These are phyloP conservation scores for Zhuliangozyma parablackwelliae DNA, from an alignment of 1,139 yeast genomes.

Conservation along the genomic window DNA sequence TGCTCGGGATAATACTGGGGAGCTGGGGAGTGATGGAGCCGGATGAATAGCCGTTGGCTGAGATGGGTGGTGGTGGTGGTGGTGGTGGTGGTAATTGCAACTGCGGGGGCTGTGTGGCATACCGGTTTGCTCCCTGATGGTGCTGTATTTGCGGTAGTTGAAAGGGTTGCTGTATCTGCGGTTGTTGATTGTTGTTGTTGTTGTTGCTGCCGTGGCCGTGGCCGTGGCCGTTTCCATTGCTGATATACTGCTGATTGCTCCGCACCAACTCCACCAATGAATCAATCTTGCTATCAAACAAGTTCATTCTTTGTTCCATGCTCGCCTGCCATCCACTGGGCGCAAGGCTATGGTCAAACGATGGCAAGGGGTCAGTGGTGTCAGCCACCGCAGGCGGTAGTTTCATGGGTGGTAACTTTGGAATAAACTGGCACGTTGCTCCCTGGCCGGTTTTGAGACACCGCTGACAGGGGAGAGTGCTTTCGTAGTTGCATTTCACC, in stretches of 20 bases:
- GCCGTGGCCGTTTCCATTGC: no score
- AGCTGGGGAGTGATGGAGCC: no score
- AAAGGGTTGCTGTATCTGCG: neutral
- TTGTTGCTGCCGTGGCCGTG: slow-evolving; percentile 12
- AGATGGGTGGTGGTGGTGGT: no score
- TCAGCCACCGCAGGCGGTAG: slow-evolving; percentile 21
- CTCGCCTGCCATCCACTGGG: slow-evolving; percentile 31
- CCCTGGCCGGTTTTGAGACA: slow-evolving; percentile 49
- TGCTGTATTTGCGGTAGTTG: neutral
- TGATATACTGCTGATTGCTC: slow-evolving; percentile 26
- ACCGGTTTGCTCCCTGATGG: no score
- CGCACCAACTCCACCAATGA: slow-evolving; percentile 36
- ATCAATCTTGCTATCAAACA: slow-evolving; percentile 45
- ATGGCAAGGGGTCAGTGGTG: neutral
- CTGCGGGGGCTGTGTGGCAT: slow-evolving; percentile 1
- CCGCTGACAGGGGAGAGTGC: slow-evolving; percentile 53
- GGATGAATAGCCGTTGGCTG: no score
- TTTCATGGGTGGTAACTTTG: slow-evolving; percentile 46
- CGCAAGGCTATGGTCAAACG: neutral
- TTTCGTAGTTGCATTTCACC: slow-evolving; percentile 53
- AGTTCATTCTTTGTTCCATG: slow-evolving; percentile 42
- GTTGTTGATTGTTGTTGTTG: neutral
- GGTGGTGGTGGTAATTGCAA: neutral
- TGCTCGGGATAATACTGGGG: no score
- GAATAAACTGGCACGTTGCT: slow-evolving; percentile 50